phyloP scores from a whole-genome alignment of 257 asterid species.

The Henckelia pumila region DNA sequence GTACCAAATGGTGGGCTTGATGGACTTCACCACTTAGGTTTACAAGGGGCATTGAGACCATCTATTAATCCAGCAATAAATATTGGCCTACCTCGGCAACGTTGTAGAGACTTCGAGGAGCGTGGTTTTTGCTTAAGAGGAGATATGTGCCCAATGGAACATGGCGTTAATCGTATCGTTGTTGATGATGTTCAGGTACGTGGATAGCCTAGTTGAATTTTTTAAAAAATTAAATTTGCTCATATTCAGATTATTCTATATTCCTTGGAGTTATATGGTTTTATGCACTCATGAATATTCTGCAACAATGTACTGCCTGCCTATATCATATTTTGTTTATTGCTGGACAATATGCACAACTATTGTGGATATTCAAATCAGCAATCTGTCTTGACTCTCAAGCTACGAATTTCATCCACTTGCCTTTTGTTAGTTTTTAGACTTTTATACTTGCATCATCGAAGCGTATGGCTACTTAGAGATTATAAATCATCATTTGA shows the following conservation, averaged over 20 bases:
- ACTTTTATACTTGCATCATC: neutral
- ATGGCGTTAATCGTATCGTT: slow-evolving; percentile 94
- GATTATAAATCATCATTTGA: neutral
- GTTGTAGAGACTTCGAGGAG: slow-evolving; percentile 98
- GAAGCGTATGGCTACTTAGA: neutral
- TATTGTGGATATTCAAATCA: neutral
- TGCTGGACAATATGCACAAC: neutral
- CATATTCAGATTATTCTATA: neutral
- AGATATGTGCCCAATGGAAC: slow-evolving; percentile 99
- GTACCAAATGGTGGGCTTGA: slow-evolving; percentile 78
- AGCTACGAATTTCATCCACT: neutral
- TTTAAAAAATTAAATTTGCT: neutral
- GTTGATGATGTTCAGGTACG: slow-evolving; percentile 98
- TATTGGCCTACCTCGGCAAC: slow-evolving; percentile 70
- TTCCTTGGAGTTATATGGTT: neutral
- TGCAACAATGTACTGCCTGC: too few species aligned
- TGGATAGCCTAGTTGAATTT: slow-evolving; percentile 9
- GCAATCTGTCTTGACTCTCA: neutral
- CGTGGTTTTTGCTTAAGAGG: slow-evolving; percentile 99
- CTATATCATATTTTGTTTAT: too few species aligned
- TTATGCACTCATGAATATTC: neutral
- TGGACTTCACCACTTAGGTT: slow-evolving; percentile 64
- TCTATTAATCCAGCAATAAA: slow-evolving; percentile 56
- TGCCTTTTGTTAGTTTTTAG: neutral
- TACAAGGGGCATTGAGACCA: slow-evolving; percentile 73